phyloP scores from a whole-genome alignment of 176 grass and related monocot species.

The Zea mays region Zm-B73-REFERENCE-NAM-5.0 NC_050098.1:223356001-223356500 shows the following conservation, averaged over 20 bases:
- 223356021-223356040: too few species aligned
- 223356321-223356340: slow-evolving; percentile 73
- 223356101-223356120: too few species aligned
- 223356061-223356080: too few species aligned
- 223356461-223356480: slow-evolving; percentile 1
- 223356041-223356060: too few species aligned
- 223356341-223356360: slow-evolving; percentile 93
- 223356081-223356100: too few species aligned
- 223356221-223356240: slow-evolving; percentile 33
- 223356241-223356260: slow-evolving; percentile 59
- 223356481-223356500: slow-evolving; percentile 8
- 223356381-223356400: slow-evolving; percentile 93
- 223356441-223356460: not conserved
- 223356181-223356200: not conserved
- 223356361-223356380: slow-evolving; percentile 92
- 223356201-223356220: slow-evolving; percentile 12
- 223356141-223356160: too few species aligned
- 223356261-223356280: slow-evolving; percentile 70
- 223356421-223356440: not conserved
- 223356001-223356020: too few species aligned
- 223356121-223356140: too few species aligned
- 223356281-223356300: slow-evolving; percentile 77
- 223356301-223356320: slow-evolving; percentile 59
- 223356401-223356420: slow-evolving; percentile 90
- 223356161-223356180: not conserved